Percentiles rank a stretch among this genome's conserved stretches.
phyloP scores from a whole-genome alignment of 2,329 filamentous ascomycete genomes.

The Monosporascus cannonballus region DNA sequence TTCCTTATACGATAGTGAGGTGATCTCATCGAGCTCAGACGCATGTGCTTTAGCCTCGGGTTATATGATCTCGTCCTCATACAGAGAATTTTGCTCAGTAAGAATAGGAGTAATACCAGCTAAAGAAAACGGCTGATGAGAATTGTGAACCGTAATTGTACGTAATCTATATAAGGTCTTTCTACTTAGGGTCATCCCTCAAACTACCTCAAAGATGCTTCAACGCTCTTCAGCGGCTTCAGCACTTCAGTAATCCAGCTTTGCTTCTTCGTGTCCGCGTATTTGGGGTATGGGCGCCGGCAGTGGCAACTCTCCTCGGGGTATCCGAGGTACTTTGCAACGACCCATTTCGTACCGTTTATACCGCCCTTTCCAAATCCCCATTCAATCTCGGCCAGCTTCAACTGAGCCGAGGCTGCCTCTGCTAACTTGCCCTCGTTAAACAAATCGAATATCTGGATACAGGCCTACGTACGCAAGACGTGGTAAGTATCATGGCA shows the following conservation, averaged over 20 bases:
- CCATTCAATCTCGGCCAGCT: slow-evolving; percentile 47
- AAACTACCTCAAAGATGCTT: background rate
- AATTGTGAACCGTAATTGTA: background rate
- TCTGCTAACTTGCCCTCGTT: slow-evolving; percentile 28
- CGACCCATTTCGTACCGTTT: slow-evolving; percentile 56
- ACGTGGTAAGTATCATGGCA: too few species aligned
- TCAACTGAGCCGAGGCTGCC: slow-evolving; percentile 42
- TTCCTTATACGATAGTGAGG: too few species aligned
- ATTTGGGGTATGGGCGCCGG: slow-evolving; percentile 48
- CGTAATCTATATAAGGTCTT: background rate
- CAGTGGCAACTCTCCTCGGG: slow-evolving; percentile 44
- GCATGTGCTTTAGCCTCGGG: too few species aligned
- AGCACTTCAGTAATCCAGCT: slow-evolving; percentile 29
- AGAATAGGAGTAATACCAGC: too few species aligned
- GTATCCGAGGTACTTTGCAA: slow-evolving; percentile 48
- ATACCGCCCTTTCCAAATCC: slow-evolving; percentile 53
- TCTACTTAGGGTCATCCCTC: background rate
- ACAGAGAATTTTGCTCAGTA: too few species aligned
- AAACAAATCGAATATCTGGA: slow-evolving; percentile 16
- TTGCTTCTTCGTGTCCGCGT: slow-evolving; percentile 37
- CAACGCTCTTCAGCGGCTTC: slow-evolving; percentile 4
- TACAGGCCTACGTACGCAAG: background rate
- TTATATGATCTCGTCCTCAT: too few species aligned
- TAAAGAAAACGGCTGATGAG: too few species aligned
- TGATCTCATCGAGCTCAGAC: too few species aligned